Base-by-base conservation (phyloP, 306 rosid species). In the Cicer bijugum region DNA sequence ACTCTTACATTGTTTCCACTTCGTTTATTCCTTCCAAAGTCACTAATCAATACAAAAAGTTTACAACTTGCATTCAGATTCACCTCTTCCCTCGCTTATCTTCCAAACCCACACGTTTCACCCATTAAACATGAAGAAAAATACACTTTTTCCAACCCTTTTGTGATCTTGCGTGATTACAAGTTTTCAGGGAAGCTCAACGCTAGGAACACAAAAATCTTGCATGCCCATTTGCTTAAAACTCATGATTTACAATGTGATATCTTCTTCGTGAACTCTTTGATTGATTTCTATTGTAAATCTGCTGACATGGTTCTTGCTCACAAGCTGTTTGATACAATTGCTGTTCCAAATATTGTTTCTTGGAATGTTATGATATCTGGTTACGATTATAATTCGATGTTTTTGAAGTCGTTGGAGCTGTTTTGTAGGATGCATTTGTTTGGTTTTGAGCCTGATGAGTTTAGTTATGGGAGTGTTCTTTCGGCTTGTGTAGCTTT, bases 311-410 rank as follows among this genome's bases (percentile, higher is more conserved):
- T 75, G 84, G 61, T 51, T 69, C 6, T 17, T 60, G 80, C 83
- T 37, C 42, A 35, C 72, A 15, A 69, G 67, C 67, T 80, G 80
- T 80, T 75, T 48, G 84, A 80, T 51, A 60, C 44, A 74, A 75
- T 60, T 51, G 2, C 76, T 39, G 57, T 65, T 7, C 84, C 85
- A 72, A 85, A 84, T 77, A 63, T 74, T n/a, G 76, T 84, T 73
- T 90, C 96, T 33, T 92, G 96, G 94, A 92, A 90, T 75, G 76
- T 83, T 68, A 67, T 90, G 88, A 81, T 92, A 73, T 88, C 93
- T 8, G 93, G 96, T 53, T 90, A 53, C 28, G 82, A 81, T 15
- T 69, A 72, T 33, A 85, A 68, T 9, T 72, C 72, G 0, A 60
- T 79, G 64, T 85, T 72, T 80, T 64, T n/a, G 77, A 70, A 80